Base-by-base conservation (phyloP, 2,329 filamentous ascomycete genomes). In the Claviceps arundinis region DNA sequence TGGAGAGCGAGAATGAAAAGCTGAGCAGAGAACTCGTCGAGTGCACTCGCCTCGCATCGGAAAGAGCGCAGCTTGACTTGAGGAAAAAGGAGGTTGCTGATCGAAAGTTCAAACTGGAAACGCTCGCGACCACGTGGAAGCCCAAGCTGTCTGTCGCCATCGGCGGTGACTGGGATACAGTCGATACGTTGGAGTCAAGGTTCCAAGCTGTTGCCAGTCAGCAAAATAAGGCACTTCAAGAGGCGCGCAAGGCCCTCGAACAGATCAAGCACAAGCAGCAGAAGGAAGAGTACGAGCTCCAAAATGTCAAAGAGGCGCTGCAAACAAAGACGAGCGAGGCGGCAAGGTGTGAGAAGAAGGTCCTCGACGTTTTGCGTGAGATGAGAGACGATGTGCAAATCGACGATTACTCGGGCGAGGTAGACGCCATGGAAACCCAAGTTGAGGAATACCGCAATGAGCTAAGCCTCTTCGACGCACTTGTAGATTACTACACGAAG, bases 11-110 rank as follows among this genome's bases (percentile, higher is more conserved):
- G 60, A 84, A 78, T 54, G 81, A 86, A 38, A 81, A 76, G 58
- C 74, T 97, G 30, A 84, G 85, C 45, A 72, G 77, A n/a, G 91
- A 97, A 63, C 78, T 96, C 38, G 78, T 89, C 8, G 85, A 94
- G 60, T 88, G 85, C 54, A 95, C 87, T 2, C 82, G 84, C 53
- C 78, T 87, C 53, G 89, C 89, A 5, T 82, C 84, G 4, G 89
- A 95, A 56, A 78, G 89, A 40, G 93, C 91, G 13, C 84, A 87
- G 59, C 75, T 98, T 11, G 87, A 95, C 53, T 82, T 87, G 59
- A 76, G 90, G 37, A 89, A 85, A 61, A 90, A 89, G 59, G 87
- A 95, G 61, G 68, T 89, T 30, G 79, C 80, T 56, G 84, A 89
- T 57, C 80, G 84, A 52, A 80, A 86, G 64, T 78, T 80, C 37